A percentile compares a stretch with the other conserved stretches of the same genome.
phyloP scores from a whole-genome alignment of 106 monocot genomes.

The Acanthochlamys bracteata region DNA sequence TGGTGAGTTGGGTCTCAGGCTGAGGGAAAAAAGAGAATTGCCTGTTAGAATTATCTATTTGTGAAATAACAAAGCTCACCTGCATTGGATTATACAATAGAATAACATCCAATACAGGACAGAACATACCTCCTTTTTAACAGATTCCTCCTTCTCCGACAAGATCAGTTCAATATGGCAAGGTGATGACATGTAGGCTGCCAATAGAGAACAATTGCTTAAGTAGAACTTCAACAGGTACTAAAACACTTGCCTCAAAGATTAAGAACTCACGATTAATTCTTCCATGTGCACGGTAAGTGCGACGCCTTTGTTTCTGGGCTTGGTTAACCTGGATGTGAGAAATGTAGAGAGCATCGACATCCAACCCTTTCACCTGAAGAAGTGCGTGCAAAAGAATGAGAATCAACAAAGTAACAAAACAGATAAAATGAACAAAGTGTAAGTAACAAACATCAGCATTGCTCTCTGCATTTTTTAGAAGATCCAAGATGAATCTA shows the following conservation, averaged over 20 bases:
- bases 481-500: constrained; percentile 54
- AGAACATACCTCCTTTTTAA: constrained; percentile 16
- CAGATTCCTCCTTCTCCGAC: constrained; percentile 22
- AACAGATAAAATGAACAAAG: neutral
- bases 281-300: constrained; percentile 19
- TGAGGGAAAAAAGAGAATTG: neutral
- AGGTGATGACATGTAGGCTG: constrained; percentile 22
- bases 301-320: constrained; percentile 17
- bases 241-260: neutral
- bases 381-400: neutral
- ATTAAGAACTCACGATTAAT: constrained; percentile 9
- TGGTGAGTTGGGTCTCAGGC: constrained; percentile 32
- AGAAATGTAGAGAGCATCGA: constrained; percentile 22
- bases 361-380: constrained; percentile 59
- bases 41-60: neutral
- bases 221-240: neutral
- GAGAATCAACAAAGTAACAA: neutral
- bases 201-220: neutral
- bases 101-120: neutral
- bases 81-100: neutral
- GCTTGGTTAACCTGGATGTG: constrained; percentile 23
- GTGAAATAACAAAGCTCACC: neutral
- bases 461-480: constrained; percentile 73
- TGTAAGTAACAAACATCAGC: constrained; percentile 37
- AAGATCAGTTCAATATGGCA: constrained; percentile 23